phyloP scores from a whole-genome alignment of 768 basidiomycete genomes.

The Tulasnella sp. region DNA sequence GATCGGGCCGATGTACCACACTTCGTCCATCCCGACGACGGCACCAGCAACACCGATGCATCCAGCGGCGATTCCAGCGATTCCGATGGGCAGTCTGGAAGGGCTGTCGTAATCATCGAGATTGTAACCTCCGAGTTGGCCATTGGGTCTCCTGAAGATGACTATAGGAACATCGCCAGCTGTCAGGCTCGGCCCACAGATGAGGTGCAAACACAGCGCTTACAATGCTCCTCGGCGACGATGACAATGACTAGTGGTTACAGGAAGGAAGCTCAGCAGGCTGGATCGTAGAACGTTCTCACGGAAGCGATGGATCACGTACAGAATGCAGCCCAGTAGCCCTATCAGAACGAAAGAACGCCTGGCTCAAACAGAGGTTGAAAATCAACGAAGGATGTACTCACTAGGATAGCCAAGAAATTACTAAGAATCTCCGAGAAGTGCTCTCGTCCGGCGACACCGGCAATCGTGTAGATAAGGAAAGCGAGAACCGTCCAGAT shows the following conservation, averaged over 20 bases:
- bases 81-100: conserved; percentile 35
- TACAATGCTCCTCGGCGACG: conserved; percentile 34
- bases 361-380: no score
- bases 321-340: no score
- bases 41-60: conserved; percentile 39
- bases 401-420: conserved; percentile 31
- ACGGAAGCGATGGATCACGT: conserved; percentile 34
- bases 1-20: conserved; percentile 42
- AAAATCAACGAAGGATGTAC: no score
- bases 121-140: conserved; percentile 38
- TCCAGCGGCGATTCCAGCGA: conserved; percentile 38
- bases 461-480: conserved; percentile 31
- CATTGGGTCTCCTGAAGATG: conserved; percentile 34
- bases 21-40: conserved; percentile 39
- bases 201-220: neutral
- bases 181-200: no score
- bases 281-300: no score
- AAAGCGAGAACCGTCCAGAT: conserved; percentile 37
- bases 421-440: conserved; percentile 34
- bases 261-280: no score
- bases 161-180: conserved; percentile 2
- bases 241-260: conserved; percentile 38
- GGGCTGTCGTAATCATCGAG: conserved; percentile 38
- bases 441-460: conserved; percentile 35
- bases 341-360: no score